Evolutionary conservation across 495 filamentous ascomycete species (phyloP).

Genomic region (Neurospora hispaniola): DNA sequence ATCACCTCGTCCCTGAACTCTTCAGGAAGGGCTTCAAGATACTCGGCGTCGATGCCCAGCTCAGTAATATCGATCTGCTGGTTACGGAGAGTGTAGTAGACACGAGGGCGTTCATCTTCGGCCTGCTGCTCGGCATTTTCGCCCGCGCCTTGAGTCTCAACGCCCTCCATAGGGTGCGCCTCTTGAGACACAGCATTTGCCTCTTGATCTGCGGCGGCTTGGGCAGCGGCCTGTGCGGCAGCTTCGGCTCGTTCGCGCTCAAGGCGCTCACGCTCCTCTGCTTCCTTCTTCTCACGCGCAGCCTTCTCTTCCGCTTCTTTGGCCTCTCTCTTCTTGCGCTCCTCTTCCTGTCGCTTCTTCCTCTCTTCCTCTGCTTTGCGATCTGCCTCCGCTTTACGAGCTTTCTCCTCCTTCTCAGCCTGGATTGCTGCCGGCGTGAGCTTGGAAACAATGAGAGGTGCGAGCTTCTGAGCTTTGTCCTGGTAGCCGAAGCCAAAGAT

Average conservation of each 20-base stretch:
- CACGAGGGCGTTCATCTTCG: slow-evolving; percentile 36
- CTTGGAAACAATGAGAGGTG: slow-evolving; percentile 54
- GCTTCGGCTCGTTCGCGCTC: slow-evolving; percentile 41
- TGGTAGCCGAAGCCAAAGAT: slow-evolving; percentile 58
- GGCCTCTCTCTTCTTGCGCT: slow-evolving; percentile 42
- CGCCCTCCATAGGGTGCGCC: slow-evolving; percentile 73
- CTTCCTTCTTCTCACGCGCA: slow-evolving; percentile 42
- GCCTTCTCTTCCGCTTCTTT: slow-evolving; percentile 52
- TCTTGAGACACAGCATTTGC: slow-evolving; percentile 19
- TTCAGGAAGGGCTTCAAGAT: slow-evolving; percentile 86
- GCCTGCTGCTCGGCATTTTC: slow-evolving; percentile 22
- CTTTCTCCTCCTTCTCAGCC: slow-evolving; percentile 55
- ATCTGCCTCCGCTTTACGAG: slow-evolving; percentile 45
- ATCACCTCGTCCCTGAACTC: slow-evolving; percentile 94
- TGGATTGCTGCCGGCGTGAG: slow-evolving; percentile 80
- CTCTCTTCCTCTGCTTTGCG: slow-evolving; percentile 60
- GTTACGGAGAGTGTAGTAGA: slow-evolving; percentile 72
- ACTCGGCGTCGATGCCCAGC: slow-evolving; percentile 87
- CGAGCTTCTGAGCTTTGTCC: slow-evolving; percentile 62
- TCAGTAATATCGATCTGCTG: slow-evolving; percentile 83
- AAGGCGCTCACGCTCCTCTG: slow-evolving; percentile 45
- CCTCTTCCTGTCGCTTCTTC: slow-evolving; percentile 43
- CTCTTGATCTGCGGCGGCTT: slow-evolving; percentile 4
- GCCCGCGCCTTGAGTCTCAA: slow-evolving; percentile 47
- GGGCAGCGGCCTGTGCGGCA: slow-evolving; percentile 25